phyloP scores from a whole-genome alignment of 345 rosid species.

The Melaleuca alternifolia region DNA sequence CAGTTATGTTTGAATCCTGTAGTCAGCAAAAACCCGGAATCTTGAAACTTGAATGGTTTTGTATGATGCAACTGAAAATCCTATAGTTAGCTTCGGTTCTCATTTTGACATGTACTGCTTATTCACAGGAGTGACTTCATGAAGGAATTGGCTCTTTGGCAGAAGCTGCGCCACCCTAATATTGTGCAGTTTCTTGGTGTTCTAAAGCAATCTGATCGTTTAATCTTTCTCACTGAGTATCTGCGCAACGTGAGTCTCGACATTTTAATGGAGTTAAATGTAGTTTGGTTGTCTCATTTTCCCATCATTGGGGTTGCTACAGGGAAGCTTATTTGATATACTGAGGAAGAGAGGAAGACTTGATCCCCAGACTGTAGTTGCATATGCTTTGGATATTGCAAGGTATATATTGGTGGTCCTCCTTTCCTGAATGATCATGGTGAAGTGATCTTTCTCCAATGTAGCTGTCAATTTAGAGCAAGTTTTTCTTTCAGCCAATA shows the following conservation, averaged over 20 bases:
- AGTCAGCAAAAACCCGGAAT: neutral
- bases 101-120: neutral
- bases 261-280: neutral
- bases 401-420: conserved; percentile 19
- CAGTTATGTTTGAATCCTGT: neutral
- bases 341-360: conserved; percentile 43
- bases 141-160: conserved; percentile 57
- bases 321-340: conserved; percentile 59
- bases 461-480: neutral
- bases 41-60: neutral
- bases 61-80: neutral
- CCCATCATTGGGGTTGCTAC: conserved; percentile 1
- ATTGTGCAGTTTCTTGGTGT: conserved; percentile 70
- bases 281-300: neutral
- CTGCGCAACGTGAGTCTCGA: conserved; percentile 41
- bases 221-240: conserved; percentile 55
- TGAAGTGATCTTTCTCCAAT: neutral
- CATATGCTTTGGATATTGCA: conserved; percentile 58
- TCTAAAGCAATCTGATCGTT: conserved; percentile 39
- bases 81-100: neutral
- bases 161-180: conserved; percentile 57
- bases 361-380: conserved; percentile 36
- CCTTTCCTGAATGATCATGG: neutral
- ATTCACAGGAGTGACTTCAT: conserved; percentile 27
- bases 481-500: neutral